Base-by-base conservation (phyloP, 2,329 filamentous ascomycete genomes). In the Tolypocladium inflatum region DNA sequence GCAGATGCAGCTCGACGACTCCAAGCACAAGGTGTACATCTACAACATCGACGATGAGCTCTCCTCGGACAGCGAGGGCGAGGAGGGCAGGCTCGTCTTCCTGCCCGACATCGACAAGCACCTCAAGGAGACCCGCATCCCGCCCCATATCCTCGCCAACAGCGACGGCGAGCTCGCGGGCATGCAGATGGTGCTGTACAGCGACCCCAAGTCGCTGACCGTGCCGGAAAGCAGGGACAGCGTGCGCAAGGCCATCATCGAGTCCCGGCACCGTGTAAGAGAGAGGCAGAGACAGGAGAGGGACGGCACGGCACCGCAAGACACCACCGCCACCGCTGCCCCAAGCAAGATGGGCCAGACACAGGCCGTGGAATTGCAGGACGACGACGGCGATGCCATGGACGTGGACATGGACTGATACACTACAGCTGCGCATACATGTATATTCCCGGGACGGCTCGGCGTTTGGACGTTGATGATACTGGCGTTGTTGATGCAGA, bases 11-110 rank as follows among this genome's bases (percentile, higher is more conserved):
- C 71, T 97, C 60, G 92, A 97, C 74, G 87, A 96, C 73, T 87
- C 89, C 38, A 89, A 89, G 66, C 81, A 96, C 75, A 90, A 88
- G 68, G 85, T 97, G 60, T 97, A 94, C 78, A 91, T 99, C 65
- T 87, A 92, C 77, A 86, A 95, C 72, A 79, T 99, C 11, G 91
- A 96, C 69, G 88, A 88, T 65, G 93, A 97, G 74, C 82, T 97
- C 38, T 87, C 87, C 17, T 76, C 76, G 9, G 74, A 73, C 60
- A 72, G 64, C 63, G 70, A 72, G 15, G 61, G 60, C 58, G 78
- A 81, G 60, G 78, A 82, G 26, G 80, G 82, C 63, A 81, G 78
- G 63, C 81, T 95, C 53, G 80, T 92, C 68, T 91, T 97, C 76
- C 80, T 96, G 0, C 86, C 91, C 0, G 90, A 95, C 69, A 89